A percentile compares a stretch with the other conserved stretches of the same genome.
phyloP scores from a whole-genome alignment of 352 stramenopile genomes.

The Phytophthora uliginosa region DNA sequence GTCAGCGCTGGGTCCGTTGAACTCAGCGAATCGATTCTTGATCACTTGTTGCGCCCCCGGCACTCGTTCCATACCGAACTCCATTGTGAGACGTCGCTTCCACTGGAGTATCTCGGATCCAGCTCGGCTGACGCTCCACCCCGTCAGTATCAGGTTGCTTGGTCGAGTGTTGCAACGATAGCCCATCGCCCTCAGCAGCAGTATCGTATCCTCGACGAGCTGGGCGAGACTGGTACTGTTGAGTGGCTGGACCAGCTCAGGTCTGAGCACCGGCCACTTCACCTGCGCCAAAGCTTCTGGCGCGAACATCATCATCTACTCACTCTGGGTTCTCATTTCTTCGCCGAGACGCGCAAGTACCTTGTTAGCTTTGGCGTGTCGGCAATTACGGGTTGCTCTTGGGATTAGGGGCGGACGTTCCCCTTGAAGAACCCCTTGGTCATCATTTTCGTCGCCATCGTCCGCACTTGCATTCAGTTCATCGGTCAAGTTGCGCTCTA shows the following conservation, averaged over 20 bases:
- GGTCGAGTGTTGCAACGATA: not conserved
- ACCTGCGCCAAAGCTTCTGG: not conserved
- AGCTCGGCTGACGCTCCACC: too few relatives aligned
- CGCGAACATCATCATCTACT: not conserved
- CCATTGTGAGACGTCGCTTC: too few relatives aligned
- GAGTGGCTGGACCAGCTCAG: not conserved
- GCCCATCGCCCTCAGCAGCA: not conserved
- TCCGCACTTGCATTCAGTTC: too few relatives aligned
- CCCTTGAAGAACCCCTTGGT: too few relatives aligned
- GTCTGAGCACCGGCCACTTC: not conserved
- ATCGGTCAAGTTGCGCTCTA: too few relatives aligned
- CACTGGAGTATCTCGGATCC: too few relatives aligned
- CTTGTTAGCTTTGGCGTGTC: not conserved
- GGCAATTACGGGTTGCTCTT: not conserved
- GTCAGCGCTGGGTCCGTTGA: too few relatives aligned
- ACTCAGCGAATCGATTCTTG: too few relatives aligned
- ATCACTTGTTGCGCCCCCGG: too few relatives aligned
- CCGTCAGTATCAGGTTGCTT: not conserved
- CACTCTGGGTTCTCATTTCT: not conserved
- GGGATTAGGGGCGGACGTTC: too few relatives aligned
- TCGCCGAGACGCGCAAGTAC: not conserved
- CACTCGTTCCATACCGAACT: too few relatives aligned
- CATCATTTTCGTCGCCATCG: too few relatives aligned
- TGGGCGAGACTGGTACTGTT: not conserved
- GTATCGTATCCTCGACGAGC: not conserved